Percentiles rank a stretch among this genome's conserved stretches.
phyloP scores from a whole-genome alignment of 2,329 filamentous ascomycete genomes.

The Penicillium sp. region DNA sequence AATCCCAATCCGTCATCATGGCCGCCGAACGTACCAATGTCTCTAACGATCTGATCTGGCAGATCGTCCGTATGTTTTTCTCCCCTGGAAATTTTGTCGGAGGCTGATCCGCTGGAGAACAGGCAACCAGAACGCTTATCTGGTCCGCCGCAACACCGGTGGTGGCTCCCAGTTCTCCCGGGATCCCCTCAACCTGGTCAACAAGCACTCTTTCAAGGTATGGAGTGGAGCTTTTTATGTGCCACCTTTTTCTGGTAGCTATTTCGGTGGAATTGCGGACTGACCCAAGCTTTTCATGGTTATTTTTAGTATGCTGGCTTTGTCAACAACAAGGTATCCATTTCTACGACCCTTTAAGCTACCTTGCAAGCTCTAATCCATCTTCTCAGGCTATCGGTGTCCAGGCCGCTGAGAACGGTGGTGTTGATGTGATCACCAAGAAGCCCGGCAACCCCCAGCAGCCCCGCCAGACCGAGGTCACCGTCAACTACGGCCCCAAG shows the following conservation, averaged over 20 bases:
- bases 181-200: constrained; percentile 89
- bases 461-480: constrained; percentile 67
- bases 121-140: constrained; percentile 88
- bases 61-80: constrained; percentile 79
- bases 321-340: constrained; percentile 83
- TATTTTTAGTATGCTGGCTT: constrained; percentile 76
- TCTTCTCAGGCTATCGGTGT: constrained; percentile 76
- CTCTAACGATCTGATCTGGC: constrained; percentile 91
- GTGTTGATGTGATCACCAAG: constrained; percentile 81
- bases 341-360: neutral
- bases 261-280: neutral
- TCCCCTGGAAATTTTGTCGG: constrained; percentile 1
- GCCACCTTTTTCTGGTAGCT: neutral
- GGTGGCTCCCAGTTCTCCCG: constrained; percentile 89
- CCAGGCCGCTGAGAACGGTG: constrained; percentile 72
- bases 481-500: constrained; percentile 68
- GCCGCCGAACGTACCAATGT: constrained; percentile 66
- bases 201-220: constrained; percentile 90
- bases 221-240: neutral
- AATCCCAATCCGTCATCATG: constrained; percentile 37
- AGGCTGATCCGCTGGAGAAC: constrained; percentile 21
- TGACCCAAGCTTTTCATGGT: constrained; percentile 20
- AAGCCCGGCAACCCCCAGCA: constrained; percentile 70
- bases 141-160: constrained; percentile 81
- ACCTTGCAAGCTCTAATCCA: neutral